These are phyloP conservation scores for Metschnikowia picachoensis DNA, from an alignment of 805 yeast species.

Conservation along the genomic window DNA sequence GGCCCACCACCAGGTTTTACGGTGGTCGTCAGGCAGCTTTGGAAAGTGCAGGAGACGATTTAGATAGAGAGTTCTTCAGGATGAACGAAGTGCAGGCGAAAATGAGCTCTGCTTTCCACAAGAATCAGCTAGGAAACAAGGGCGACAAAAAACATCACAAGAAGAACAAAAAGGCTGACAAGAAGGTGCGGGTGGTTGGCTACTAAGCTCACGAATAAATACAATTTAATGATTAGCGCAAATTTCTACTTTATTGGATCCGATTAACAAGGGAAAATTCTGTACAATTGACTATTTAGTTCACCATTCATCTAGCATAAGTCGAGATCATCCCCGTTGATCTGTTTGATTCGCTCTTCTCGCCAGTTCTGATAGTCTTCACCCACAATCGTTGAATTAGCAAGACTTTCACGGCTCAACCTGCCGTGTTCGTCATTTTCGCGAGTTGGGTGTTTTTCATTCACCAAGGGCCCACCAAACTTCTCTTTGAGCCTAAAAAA, in stretches of 20 bases:
- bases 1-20: constrained; percentile 51
- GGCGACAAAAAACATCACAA: constrained; percentile 63
- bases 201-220: constrained; percentile 6
- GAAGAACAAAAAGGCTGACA: constrained; percentile 66
- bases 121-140: constrained; percentile 22
- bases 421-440: not conserved
- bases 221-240: not conserved
- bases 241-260: not conserved
- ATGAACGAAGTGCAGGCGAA: constrained; percentile 63
- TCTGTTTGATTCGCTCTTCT: constrained; percentile 29
- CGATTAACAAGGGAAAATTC: not conserved
- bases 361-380: constrained; percentile 42
- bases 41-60: constrained; percentile 72
- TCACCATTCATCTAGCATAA: not conserved
- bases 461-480: constrained; percentile 1
- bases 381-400: constrained; percentile 37
- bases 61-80: constrained; percentile 82
- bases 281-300: not conserved
- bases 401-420: constrained; percentile 25
- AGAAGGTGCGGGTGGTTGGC: constrained; percentile 30
- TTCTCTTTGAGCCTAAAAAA: not conserved
- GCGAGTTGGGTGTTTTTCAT: not conserved
- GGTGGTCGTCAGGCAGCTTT: constrained; percentile 84
- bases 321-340: constrained; percentile 7
- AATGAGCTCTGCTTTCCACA: constrained; percentile 71